Evolutionary conservation across 169 alveolate species (phyloP).

Genomic region (Pseudocohnilembus persalinus): DNA sequence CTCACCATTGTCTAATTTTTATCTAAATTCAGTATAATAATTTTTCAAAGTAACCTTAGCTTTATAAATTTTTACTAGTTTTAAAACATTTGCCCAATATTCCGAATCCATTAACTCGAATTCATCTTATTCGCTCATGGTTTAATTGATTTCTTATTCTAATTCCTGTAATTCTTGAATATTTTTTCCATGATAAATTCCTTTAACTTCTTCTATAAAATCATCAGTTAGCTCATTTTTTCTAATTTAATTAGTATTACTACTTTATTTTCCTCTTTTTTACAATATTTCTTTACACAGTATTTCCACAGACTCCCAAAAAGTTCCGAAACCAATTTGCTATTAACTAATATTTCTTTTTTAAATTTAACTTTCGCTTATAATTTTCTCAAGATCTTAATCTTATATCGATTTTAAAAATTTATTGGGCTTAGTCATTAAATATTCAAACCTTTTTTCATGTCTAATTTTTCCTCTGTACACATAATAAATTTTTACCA

Average conservation of each 20-base stretch:
- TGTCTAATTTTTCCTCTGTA: neutral
- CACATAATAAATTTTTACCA: neutral
- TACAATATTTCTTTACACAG: neutral
- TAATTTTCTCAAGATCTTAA: too few species aligned
- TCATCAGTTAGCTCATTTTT: constrained; percentile 47
- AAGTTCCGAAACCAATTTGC: neutral
- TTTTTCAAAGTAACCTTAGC: neutral
- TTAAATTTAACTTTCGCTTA: too few species aligned
- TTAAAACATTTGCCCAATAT: constrained; percentile 80
- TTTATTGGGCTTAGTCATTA: too few species aligned
- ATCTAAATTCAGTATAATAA: constrained; percentile 20
- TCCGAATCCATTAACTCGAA: constrained; percentile 58
- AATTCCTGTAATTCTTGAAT: constrained; percentile 59
- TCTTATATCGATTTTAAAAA: too few species aligned
- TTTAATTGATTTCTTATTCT: constrained; percentile 70
- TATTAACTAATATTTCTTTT: too few species aligned
- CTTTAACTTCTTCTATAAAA: constrained; percentile 56
- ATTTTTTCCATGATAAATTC: constrained; percentile 41
- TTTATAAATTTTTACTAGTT: constrained; percentile 63
- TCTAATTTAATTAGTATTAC: neutral
- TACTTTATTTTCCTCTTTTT: neutral
- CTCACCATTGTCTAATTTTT: constrained; percentile 9
- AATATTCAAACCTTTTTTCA: neutral
- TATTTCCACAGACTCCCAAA: neutral
- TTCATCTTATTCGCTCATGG: constrained; percentile 45